phyloP scores from a whole-genome alignment of 1,284 basidiomycete species.

The Leccinum colubrinum region DNA sequence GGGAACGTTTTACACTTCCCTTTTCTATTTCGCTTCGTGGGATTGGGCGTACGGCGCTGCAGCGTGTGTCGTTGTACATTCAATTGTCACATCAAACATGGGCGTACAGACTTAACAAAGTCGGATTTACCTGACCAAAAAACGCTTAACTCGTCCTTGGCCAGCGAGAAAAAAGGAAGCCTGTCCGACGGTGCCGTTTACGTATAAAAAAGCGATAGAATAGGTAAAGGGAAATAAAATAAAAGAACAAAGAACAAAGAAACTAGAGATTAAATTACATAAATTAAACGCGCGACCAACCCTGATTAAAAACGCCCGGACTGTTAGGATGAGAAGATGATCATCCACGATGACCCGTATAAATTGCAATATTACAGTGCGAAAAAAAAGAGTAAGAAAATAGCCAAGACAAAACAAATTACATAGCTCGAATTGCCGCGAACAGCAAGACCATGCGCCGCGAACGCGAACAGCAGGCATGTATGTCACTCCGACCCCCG shows the following conservation, averaged over 20 bases:
- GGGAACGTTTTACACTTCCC: neutral
- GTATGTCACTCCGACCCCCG: neutral
- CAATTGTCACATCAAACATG: neutral
- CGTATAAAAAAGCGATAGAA: neutral
- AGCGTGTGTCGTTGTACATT: neutral
- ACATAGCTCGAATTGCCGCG: neutral
- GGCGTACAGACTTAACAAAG: neutral
- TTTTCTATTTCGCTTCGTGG: neutral
- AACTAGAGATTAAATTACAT: neutral
- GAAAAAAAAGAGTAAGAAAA: neutral
- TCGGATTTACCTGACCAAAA: neutral
- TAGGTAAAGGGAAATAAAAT: neutral
- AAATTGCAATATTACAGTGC: conserved; percentile 1
- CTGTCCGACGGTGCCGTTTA: neutral
- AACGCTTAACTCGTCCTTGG: neutral
- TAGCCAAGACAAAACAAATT: neutral
- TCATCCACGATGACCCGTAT: neutral
- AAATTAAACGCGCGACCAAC: neutral
- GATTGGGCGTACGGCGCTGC: neutral
- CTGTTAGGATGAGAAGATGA: conserved; percentile 5
- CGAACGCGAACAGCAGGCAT: neutral
- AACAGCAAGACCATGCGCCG: neutral
- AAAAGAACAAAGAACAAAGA: neutral
- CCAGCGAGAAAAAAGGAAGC: conserved; percentile 3
- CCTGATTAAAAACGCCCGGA: neutral